These are phyloP conservation scores for Pisolithus microcarpus DNA, from an alignment of 768 basidiomycete genomes.

Conservation along the genomic window DNA sequence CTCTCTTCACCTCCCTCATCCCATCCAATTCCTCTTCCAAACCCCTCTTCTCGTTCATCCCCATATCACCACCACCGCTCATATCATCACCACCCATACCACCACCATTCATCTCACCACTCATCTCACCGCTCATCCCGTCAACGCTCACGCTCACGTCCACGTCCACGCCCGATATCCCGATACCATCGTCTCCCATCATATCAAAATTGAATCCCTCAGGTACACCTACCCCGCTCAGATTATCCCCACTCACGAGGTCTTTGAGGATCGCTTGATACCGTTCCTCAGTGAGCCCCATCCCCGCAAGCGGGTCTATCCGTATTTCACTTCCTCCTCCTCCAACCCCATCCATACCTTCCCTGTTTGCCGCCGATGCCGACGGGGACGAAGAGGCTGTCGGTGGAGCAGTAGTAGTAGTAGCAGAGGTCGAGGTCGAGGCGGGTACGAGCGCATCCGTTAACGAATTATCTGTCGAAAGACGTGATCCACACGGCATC, in stretches of 20 bases:
- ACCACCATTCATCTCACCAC: too few relatives aligned
- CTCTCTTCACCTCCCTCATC: constrained; percentile 44
- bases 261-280: constrained; percentile 74
- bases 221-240: constrained; percentile 36
- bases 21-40: constrained; percentile 33
- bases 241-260: constrained; percentile 58
- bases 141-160: constrained; percentile 8
- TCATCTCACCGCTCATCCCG: neutral
- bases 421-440: constrained; percentile 7
- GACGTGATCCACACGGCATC: constrained; percentile 58
- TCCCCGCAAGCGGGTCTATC: constrained; percentile 78
- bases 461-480: constrained; percentile 43
- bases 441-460: constrained; percentile 47
- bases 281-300: constrained; percentile 86
- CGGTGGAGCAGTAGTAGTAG: neutral
- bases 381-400: neutral
- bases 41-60: constrained; percentile 31
- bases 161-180: neutral
- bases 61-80: constrained; percentile 2
- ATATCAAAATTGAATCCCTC: constrained; percentile 20
- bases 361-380: neutral
- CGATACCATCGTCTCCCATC: constrained; percentile 1
- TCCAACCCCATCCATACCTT: neutral
- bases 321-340: constrained; percentile 35
- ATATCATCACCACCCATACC: neutral